A percentile compares a stretch with the other conserved stretches of the same genome.
Conservation (phyloP, 257 asterid species). For the Nicotiana sylvestris region DNA sequence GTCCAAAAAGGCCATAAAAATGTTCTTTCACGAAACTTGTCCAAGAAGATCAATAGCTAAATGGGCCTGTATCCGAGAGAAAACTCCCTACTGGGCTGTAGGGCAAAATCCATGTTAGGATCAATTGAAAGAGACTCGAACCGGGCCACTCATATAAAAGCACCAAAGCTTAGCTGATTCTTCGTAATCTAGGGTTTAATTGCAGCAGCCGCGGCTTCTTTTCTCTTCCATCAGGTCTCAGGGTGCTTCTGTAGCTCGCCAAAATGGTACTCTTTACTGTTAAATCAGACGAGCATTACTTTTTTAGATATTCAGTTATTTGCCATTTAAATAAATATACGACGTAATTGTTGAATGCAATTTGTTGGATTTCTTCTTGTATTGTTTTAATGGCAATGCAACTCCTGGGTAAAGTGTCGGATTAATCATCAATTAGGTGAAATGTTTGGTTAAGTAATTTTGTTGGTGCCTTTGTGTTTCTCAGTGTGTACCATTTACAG, state of each 20-base stretch:
- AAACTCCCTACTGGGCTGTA: background rate
- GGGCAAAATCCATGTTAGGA: background rate
- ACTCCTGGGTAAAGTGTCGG: background rate
- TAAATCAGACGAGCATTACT: no score
- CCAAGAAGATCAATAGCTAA: background rate
- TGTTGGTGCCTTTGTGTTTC: no score
- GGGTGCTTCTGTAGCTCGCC: background rate
- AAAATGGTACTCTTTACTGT: background rate
- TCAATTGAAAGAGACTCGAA: background rate
- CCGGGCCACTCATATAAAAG: background rate
- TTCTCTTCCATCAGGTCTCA: background rate
- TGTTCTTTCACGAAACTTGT: no score
- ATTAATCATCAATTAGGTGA: background rate
- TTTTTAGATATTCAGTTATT: background rate
- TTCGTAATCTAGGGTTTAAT: background rate
- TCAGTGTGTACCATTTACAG: background rate
- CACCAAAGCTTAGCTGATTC: background rate
- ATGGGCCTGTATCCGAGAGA: background rate
- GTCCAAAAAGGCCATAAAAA: no score
- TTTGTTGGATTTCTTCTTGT: background rate
- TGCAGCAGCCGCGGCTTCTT: constrained; percentile 4
- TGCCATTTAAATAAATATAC: background rate
- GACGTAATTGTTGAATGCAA: no score
- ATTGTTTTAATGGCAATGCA: background rate
- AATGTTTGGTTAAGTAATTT: background rate